phyloP scores from a whole-genome alignment of 768 basidiomycete species.

The Cystofilobasidium capitatum region DNA sequence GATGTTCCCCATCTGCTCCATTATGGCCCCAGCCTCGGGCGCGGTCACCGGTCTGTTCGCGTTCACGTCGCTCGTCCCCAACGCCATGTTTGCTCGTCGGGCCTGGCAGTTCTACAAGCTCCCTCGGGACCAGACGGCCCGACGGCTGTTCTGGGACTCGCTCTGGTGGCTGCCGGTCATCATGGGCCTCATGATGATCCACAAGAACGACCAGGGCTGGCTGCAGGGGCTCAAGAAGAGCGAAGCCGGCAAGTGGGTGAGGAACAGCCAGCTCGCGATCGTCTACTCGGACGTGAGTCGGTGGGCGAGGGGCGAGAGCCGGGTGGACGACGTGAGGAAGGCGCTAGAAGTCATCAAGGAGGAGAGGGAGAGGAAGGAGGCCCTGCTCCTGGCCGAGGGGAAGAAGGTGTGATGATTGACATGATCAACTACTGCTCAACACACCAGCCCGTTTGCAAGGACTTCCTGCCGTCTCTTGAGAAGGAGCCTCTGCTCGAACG shows the following conservation, averaged over 20 bases:
- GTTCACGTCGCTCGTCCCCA: slow-evolving; percentile 63
- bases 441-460: too few relatives aligned
- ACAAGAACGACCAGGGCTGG: slow-evolving; percentile 56
- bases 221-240: slow-evolving; percentile 6
- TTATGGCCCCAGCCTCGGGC: slow-evolving; percentile 78
- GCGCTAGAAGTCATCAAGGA: background rate
- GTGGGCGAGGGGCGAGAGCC: slow-evolving; percentile 5
- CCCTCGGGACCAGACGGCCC: slow-evolving; percentile 65
- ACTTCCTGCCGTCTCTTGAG: too few relatives aligned
- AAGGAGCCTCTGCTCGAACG: too few relatives aligned
- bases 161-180: slow-evolving; percentile 86
- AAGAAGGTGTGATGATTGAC: too few relatives aligned
- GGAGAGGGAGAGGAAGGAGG: background rate
- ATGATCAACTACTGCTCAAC: too few relatives aligned
- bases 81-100: slow-evolving; percentile 55
- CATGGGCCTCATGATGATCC: slow-evolving; percentile 85
- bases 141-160: slow-evolving; percentile 64
- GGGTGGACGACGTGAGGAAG: background rate
- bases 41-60: slow-evolving; percentile 88
- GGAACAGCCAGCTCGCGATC: background rate
- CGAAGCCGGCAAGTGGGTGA: slow-evolving; percentile 2
- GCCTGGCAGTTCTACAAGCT: slow-evolving; percentile 66
- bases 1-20: slow-evolving; percentile 64
- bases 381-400: too few relatives aligned
- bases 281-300: background rate